These are phyloP conservation scores for Dryadomyces sulphureus DNA, from an alignment of 2,329 filamentous ascomycete species.

Conservation along the genomic window DNA sequence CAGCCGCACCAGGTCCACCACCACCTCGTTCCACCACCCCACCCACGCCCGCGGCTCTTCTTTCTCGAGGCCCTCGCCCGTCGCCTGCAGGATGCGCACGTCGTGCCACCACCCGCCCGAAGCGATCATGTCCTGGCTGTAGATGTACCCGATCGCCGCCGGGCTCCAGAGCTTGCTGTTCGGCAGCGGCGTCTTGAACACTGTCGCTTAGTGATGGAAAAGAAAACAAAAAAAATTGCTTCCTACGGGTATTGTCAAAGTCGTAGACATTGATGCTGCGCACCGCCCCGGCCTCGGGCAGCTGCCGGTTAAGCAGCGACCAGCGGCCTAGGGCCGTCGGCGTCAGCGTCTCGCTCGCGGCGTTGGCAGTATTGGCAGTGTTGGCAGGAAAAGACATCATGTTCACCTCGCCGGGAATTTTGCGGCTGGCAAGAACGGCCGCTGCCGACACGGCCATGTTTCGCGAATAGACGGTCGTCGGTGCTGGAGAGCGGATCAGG, in stretches of 20 bases:
- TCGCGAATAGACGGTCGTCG: too few relatives aligned
- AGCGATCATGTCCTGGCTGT: constrained; percentile 59
- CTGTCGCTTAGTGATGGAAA: constrained; percentile 24
- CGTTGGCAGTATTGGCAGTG: background rate
- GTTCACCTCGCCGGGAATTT: background rate
- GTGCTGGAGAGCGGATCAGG: too few relatives aligned
- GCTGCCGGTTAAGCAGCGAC: constrained; percentile 60
- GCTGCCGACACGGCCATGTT: constrained; percentile 8
- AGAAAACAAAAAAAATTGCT: background rate
- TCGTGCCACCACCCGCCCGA: constrained; percentile 98
- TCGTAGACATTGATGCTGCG: constrained; percentile 85
- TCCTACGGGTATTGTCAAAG: constrained; percentile 85
- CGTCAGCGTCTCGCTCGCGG: constrained; percentile 26
- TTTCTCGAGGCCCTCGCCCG: constrained; percentile 64
- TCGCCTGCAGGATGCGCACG: constrained; percentile 67
- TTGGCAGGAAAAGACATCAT: background rate
- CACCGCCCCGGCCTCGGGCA: constrained; percentile 47
- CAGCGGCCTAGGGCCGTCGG: constrained; percentile 67
- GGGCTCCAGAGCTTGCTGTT: constrained; percentile 80
- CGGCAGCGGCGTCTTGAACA: constrained; percentile 83
- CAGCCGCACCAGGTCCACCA: constrained; percentile 65
- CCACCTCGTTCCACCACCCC: constrained; percentile 93
- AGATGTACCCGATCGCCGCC: constrained; percentile 60
- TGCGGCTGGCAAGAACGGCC: constrained; percentile 5
- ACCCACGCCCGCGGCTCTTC: constrained; percentile 79